Percentiles rank a stretch among this genome's conserved stretches.
phyloP scores from a whole-genome alignment of 768 basidiomycete genomes.

The Termitomyces sp. region DNA sequence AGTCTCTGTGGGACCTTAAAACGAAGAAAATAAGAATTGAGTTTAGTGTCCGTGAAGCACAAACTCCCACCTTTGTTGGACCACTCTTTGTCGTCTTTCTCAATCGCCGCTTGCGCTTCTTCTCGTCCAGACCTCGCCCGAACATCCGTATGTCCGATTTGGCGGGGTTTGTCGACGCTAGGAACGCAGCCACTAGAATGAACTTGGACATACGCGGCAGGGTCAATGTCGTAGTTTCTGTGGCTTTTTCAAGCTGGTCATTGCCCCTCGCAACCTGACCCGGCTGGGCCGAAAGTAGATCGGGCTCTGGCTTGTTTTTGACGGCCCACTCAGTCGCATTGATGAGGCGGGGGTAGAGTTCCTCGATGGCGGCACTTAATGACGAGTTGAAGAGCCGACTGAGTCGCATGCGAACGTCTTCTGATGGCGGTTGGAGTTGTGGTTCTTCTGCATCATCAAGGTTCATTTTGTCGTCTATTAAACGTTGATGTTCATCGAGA shows the following conservation, averaged over 20 bases:
- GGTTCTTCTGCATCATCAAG: constrained; percentile 17
- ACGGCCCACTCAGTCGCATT: constrained; percentile 61
- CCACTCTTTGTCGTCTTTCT: constrained; percentile 35
- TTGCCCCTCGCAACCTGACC: constrained; percentile 9
- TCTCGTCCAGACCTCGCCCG: constrained; percentile 66
- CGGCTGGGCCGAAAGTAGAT: constrained; percentile 30
- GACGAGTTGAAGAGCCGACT: constrained; percentile 58
- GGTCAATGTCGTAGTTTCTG: constrained; percentile 33
- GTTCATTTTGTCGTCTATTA: constrained; percentile 14
- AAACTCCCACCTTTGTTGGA: constrained; percentile 18
- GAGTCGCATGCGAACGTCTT: constrained; percentile 64
- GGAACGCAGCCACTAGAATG: constrained; percentile 31
- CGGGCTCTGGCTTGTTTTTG: constrained; percentile 40
- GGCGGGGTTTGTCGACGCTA: constrained; percentile 82
- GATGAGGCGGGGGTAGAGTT: constrained; percentile 63
- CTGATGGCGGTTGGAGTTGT: constrained; percentile 33
- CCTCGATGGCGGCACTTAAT: constrained; percentile 56
- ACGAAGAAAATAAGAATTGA: background rate
- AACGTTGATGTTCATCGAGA: constrained; percentile 39
- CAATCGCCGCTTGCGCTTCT: constrained; percentile 46
- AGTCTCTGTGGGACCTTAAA: constrained; percentile 52
- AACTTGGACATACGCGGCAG: constrained; percentile 4
- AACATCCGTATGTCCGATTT: constrained; percentile 83
- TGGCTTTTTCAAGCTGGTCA: background rate
- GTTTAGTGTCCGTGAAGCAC: too few species aligned